Percentiles rank a stretch among this genome's conserved stretches.
Evolutionary conservation across 2,329 filamentous ascomycete genomes (phyloP).

Genomic region (Paecilomyces formosus): DNA sequence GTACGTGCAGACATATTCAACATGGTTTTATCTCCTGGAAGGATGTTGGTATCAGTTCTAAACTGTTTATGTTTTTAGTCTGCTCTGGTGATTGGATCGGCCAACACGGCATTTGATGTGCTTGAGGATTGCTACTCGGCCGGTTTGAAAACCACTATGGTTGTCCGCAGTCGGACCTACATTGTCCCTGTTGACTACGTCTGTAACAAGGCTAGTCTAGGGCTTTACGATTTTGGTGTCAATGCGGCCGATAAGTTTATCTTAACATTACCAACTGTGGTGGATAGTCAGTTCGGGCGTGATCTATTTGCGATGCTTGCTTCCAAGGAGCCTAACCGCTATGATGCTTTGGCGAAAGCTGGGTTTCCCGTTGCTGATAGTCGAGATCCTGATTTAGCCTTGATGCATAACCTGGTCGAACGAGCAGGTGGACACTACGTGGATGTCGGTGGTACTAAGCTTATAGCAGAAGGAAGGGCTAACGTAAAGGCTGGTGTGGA

Average conservation of each 20-base stretch:
- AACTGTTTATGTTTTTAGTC: slow-evolving; percentile 15
- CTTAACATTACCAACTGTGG: neutral
- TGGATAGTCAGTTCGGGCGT: neutral
- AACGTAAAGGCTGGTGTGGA: slow-evolving; percentile 21
- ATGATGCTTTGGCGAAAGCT: slow-evolving; percentile 20
- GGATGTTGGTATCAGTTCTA: neutral
- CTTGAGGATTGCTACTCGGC: slow-evolving; percentile 39
- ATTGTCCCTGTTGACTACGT: slow-evolving; percentile 16
- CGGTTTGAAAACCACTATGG: slow-evolving; percentile 36
- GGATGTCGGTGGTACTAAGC: slow-evolving; percentile 27
- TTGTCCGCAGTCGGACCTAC: slow-evolving; percentile 36
- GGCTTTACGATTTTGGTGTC: slow-evolving; percentile 15
- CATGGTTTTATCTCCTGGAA: neutral
- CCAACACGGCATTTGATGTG: slow-evolving; percentile 43
- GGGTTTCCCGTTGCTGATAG: slow-evolving; percentile 34
- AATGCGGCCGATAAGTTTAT: neutral
- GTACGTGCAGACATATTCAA: neutral
- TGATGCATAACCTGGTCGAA: slow-evolving; percentile 30
- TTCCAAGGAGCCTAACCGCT: slow-evolving; percentile 25
- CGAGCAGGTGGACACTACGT: slow-evolving; percentile 35
- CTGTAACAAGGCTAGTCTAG: slow-evolving; percentile 12
- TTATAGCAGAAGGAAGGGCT: slow-evolving; percentile 25
- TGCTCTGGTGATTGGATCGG: slow-evolving; percentile 39
- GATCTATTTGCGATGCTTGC: slow-evolving; percentile 16
- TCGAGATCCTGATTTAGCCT: slow-evolving; percentile 7